Base-by-base conservation (phyloP, 768 basidiomycete species). In the Auriscalpium microsporum region DNA sequence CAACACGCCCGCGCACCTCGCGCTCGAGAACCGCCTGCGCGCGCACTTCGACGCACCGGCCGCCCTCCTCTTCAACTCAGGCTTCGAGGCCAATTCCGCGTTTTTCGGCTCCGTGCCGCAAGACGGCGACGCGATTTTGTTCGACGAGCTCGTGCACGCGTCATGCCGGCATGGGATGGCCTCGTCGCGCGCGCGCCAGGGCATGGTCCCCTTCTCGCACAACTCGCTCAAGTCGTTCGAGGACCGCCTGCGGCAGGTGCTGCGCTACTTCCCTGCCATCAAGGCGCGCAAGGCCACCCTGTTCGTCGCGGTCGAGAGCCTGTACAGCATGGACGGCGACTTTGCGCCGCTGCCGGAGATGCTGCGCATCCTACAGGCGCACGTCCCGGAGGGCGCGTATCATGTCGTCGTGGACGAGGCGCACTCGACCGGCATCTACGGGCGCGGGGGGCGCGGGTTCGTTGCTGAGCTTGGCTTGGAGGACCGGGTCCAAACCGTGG, bases 241-340 rank as follows among this genome's bases (percentile, higher is more conserved):
- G 52, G 58, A 55, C 10, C 54, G 62, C 2, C 53, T 81, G 10
- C 46, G 61, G 9, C 48, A 62, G 14, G 61, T 73, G 13, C 59
- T 67, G 34, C 55, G 64, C 19, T 57, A 62, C n/a, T 60, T 61
- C 34, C 60, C 60, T 7, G 56, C 54, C 36, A 60, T 70, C 33
- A 54, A 38, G 21, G 55, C 40, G 1, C 72, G 71, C 0, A 62
- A 64, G 33, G 56, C 57, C 45, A 71, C 60, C 47, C 40, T 82
- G 8, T 82, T 80, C 60, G 59, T 84, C 17, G 71, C 76, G 0
- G 67, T 82, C 10, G 82, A 83, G 67, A 72, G 72, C 9, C 64
- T 82, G 14, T 83, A 84, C 64, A 79, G 78, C 57, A 83, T 83
- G 81, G 80, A 83, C 45, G 82, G 82, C 6, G 77, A 80, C 57